Base-by-base conservation (phyloP, 371 early-diverging fungal species). In the Rhizopus delemar region DNA sequence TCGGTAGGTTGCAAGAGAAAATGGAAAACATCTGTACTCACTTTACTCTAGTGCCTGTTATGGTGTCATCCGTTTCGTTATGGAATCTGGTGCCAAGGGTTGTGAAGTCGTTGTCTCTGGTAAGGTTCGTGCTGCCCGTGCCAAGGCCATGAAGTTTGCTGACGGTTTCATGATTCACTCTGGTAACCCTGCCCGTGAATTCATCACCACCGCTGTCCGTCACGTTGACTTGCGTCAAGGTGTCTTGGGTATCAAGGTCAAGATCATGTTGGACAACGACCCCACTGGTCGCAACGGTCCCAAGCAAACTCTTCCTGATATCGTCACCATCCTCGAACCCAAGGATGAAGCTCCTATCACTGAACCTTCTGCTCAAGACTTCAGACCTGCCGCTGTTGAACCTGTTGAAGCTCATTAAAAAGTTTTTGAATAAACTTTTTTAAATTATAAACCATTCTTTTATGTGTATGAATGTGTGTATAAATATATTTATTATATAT, bases 51-150 rank as follows among this genome's bases (percentile, higher is more conserved):
- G 99, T 71, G 99, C 98, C 49, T 94, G 95, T 82, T 96, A 99
- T 89, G 91, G 94, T 85, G 98, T 98, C 61, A 87, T 99, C 72
- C 96, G 99, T 72, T 94, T 94, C 86, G 93, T 96, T 71, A 99
- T 98, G 96, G 97, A 97, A 84, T 93, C 97, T 74, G 99, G 99
- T 70, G 99, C 99, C 82, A 99, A 99, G 90, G 99, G 99, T 80
- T 95, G 94, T 79, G 97, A 98, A 81, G 98, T 99, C 54, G 92
- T 99, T 71, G 95, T 99, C 65, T 96, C 98, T 66, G 99, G 99
- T 72, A 99, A 99, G 93, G 90, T 99, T 61, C 98, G 99, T 84
- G 99, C 96, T 81, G 99, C 99, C 59, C 98, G 99, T 93, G 99
- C 99, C 80, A 98, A 98, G 91, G 92, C 99, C 67, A 98, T 98